phyloP scores from a whole-genome alignment of 345 rosid genomes.

The Eucalyptus camaldulensis region DNA sequence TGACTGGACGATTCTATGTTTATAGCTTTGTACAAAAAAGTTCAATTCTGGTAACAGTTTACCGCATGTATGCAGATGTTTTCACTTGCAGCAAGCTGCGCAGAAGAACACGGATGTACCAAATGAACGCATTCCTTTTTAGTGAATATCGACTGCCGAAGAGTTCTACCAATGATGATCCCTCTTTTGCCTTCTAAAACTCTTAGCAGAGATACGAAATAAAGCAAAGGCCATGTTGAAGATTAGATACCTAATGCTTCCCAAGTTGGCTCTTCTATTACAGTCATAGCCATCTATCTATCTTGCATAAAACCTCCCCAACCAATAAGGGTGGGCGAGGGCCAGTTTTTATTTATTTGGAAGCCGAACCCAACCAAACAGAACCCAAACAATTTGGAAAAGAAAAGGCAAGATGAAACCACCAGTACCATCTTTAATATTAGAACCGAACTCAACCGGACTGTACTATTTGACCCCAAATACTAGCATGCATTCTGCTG shows the following conservation, averaged over 20 bases:
- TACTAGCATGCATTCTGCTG: neutral
- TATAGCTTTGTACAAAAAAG: neutral
- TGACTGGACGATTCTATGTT: neutral
- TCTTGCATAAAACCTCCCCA: neutral
- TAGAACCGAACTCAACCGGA: neutral
- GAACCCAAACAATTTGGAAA: neutral
- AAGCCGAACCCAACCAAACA: neutral
- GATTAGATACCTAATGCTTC: neutral
- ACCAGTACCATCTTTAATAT: neutral
- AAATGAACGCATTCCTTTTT: neutral
- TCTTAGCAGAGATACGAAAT: neutral
- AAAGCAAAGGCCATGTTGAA: neutral
- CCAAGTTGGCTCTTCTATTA: neutral
- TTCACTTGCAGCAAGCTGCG: neutral
- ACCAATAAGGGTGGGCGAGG: neutral
- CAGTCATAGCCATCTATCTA: neutral
- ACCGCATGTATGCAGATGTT: neutral
- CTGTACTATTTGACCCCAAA: rapidly evolving
- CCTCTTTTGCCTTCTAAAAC: neutral
- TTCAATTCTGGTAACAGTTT: neutral
- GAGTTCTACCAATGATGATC: neutral
- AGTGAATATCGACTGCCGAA: neutral
- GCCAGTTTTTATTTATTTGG: neutral
- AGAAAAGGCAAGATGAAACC: neutral
- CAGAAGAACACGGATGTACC: neutral